Base-by-base conservation (phyloP, 345 rosid species). In the Hirschfeldia incana region DNA sequence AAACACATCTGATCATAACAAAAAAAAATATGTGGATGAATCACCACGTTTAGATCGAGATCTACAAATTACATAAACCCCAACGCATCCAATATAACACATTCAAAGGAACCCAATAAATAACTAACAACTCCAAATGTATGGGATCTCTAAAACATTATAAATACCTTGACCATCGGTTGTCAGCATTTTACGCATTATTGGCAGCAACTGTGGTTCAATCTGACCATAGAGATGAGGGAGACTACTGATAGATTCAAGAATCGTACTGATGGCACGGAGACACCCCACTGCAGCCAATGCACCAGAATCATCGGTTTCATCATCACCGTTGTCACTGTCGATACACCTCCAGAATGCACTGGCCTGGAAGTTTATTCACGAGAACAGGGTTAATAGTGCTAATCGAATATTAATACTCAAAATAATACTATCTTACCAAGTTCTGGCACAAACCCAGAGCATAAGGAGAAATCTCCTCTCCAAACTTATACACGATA, bases 321-420 rank as follows among this genome's bases (percentile, higher is more conserved):
- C 97, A 83, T 90, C 94, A 55, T 90, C 95, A 74, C 92, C 94
- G 72, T 91, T 91, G 69, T 94, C 93, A 63, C 90, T 85, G 86
- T 90, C 89, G 82, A 91, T 88, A 84, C 97, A 93, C 89, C 88
- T 91, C 98, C 98, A 93, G 85, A 91, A 93, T 53, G 98, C 94
- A 82, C 95, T 88, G 34, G 97, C 98, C 98, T 93, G 74, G 34
- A 80, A 60, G 67, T 49, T 66, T 15, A 76, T 75, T 21, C 76
- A 71, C 29, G 72, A 70, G 21, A 85, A 76, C 78, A 60, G 28
- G 74, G 30, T 68, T 42, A 17, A 13, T 17, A 73, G 13, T 30
- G 74, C 75, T 16, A 33, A 42, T 26, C n/a, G 44, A 7, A 27
- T 72, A 70, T 29, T 58, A 71, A 65, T 5, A 65, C 44, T 11